Conservation (phyloP, 192 early-diverging fungal genomes). For the Coemansia sp. region DNA sequence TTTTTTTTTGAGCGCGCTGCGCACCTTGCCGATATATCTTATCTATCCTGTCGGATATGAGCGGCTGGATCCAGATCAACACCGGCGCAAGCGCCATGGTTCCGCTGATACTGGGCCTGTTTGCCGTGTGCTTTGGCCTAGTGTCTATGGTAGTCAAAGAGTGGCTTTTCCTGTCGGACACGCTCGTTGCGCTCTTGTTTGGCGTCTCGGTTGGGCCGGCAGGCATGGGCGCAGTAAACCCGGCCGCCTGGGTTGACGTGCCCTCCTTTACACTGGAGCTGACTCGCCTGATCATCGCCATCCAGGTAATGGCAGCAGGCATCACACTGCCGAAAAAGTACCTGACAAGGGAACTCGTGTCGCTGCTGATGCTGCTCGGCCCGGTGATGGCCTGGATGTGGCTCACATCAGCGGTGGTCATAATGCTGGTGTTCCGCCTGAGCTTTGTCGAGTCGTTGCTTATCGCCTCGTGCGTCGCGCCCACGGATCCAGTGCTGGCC, state of each 20-base stretch:
- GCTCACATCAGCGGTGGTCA: conserved; percentile 66
- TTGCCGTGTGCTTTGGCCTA: conserved; percentile 67
- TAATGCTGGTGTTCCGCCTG: conserved; percentile 59
- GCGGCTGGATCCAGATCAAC: conserved; percentile 18
- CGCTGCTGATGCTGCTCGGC: conserved; percentile 69
- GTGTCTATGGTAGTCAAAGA: conserved; percentile 70
- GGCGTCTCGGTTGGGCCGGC: conserved; percentile 80
- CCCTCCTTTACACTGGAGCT: conserved; percentile 64
- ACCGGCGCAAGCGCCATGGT: conserved; percentile 18
- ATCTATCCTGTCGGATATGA: neutral
- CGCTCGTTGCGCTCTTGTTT: conserved; percentile 75
- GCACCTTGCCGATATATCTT: neutral
- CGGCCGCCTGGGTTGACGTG: conserved; percentile 52
- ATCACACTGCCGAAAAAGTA: conserved; percentile 81
- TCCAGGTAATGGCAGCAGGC: conserved; percentile 82
- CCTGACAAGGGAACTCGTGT: conserved; percentile 62
- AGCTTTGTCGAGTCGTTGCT: conserved; percentile 69
- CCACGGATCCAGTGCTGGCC: conserved; percentile 91
- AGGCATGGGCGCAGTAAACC: conserved; percentile 68
- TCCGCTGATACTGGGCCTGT: conserved; percentile 63
- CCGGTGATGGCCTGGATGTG: conserved; percentile 85
- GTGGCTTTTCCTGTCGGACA: conserved; percentile 68
- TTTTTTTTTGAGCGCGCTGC: neutral
- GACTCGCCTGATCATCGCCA: conserved; percentile 74
- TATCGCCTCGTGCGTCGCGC: conserved; percentile 80